Base-by-base conservation (phyloP, 805 yeast species). In the Sugiyamaella lignohabitans region DNA sequence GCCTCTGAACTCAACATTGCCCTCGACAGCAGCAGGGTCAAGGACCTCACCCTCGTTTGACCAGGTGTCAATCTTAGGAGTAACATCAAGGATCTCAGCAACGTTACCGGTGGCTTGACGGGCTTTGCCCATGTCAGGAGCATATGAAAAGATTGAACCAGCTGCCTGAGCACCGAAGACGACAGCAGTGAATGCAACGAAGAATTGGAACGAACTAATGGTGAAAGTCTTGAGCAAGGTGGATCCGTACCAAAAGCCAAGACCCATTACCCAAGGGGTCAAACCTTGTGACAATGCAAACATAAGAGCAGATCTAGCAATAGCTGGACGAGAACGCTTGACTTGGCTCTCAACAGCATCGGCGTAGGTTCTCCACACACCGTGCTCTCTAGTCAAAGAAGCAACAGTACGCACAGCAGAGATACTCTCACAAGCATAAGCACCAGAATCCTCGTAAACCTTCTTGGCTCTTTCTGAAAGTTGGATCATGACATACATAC, bases 1-100 rank as follows among this genome's bases (percentile, higher is more conserved):
- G 51, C 80, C 65, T 6, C 65, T 46, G 54, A 88, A 77, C 24
- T 59, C 65, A 14, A 88, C 72, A 16, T 69, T 64, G 18, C 89
- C 89, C 14, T 57, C 44, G 36, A 70, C 67, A 0, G 44, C 43
- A 6, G 48, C 57, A 35, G 55, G 70, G 19, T 56, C 58, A 5
- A 67, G 57, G 2, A 48, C 47, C 5, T 50, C 48, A 2, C 72
- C 71, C 5, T 54, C 58, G 4, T 37, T 34, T 14, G 56, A 44
- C 59, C 59, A 57, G 10, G 60, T 51, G 44, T 69, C 73, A 41
- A 62, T 63, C 19, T 46, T 40, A 4, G 74, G 73, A 22, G 38
- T 38, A n/a, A 59, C 57, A 8, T 58, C 62, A 34, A 68, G 50
- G 43, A 70, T 38, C 19, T 61, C 53, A 45, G 58, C 53, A 22